These are phyloP conservation scores for Verticillium nubilum DNA, from an alignment of 2,329 filamentous ascomycete genomes.

Conservation along the genomic window DNA sequence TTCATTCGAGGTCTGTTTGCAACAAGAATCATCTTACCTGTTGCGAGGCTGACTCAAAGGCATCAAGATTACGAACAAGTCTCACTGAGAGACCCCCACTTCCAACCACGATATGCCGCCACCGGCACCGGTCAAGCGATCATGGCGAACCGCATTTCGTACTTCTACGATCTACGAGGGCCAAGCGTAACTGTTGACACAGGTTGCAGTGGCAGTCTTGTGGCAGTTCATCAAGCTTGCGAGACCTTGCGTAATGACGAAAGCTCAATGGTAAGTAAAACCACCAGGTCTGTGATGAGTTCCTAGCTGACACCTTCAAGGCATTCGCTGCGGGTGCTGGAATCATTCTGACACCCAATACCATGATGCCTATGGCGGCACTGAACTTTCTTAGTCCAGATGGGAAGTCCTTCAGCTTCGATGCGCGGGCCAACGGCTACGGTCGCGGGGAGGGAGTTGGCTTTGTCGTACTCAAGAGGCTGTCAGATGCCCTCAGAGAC, in stretches of 20 bases:
- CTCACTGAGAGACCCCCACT: conserved; percentile 43
- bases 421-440: conserved; percentile 57
- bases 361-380: conserved; percentile 51
- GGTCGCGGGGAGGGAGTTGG: conserved; percentile 58
- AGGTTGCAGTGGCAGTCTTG: conserved; percentile 51
- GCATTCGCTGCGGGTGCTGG: conserved; percentile 45
- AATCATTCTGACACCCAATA: conserved; percentile 48
- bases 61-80: conserved; percentile 42
- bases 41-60: background rate
- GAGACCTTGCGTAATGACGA: conserved; percentile 42
- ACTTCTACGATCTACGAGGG: conserved; percentile 49
- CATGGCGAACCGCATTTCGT: conserved; percentile 50
- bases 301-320: conserved; percentile 20
- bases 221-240: conserved; percentile 47
- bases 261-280: conserved; percentile 27
- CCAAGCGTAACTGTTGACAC: conserved; percentile 55
- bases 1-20: conserved; percentile 38
- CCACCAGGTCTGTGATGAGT: background rate
- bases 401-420: conserved; percentile 49
- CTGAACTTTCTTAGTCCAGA: conserved; percentile 47
- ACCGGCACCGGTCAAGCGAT: conserved; percentile 49
- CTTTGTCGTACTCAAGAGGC: conserved; percentile 53
- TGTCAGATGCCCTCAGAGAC: conserved; percentile 51
- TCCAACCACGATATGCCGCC: conserved; percentile 44
- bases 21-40: conserved; percentile 1